Evolutionary conservation across 208 protist genomes (phyloP), one percentile per base, ranked within the genome.

Genomic region (Trypanosoma cruzi): DNA sequence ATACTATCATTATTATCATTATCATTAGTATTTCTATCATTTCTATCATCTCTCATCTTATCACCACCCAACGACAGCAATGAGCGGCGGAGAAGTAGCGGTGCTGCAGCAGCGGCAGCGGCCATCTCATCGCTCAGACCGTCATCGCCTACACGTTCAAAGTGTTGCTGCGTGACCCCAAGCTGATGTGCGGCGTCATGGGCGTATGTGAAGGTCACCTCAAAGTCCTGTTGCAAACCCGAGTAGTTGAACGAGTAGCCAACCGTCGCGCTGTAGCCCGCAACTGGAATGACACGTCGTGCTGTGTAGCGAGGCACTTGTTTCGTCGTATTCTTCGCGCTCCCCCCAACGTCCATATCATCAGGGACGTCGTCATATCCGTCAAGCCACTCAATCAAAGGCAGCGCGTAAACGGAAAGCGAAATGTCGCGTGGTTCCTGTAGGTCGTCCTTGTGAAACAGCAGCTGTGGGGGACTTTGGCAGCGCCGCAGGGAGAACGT

Each of bases 401-500:
- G 84, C 46, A 89, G 64, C 16, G 24, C 46, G 55, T 84, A 88
- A 31, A 79, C 46, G 0, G 36, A 44, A 18, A 29, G 18, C 3
- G 57, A 40, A 5, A 77, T 69, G 28, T 73, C 57, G 42, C 68
- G 22, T 18, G 52, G 48, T 44, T 44, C 64, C 62, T 88, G 82
- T 29, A 50, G 50, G 22, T 42, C 71, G 29, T 78, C 71, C 26
- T 73, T 40, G 75, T 92, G 81, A 69, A 94, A 93, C 22, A 86
- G 44, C 44, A 96, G 31, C 26, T 69, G 69, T 0, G 88, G 88
- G 54, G 91, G 88, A 3, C 69, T 73, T 60, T 89, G 81, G 65
- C 88, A 96, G 59, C 91, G 88, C 4, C 85, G 91, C 36, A 96
- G 73, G 8, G 86, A 92, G 75, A 85, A 93, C 1, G 84, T 92